These are phyloP conservation scores for Ogataea pini DNA, from an alignment of 805 yeast species.

Conservation along the genomic window DNA sequence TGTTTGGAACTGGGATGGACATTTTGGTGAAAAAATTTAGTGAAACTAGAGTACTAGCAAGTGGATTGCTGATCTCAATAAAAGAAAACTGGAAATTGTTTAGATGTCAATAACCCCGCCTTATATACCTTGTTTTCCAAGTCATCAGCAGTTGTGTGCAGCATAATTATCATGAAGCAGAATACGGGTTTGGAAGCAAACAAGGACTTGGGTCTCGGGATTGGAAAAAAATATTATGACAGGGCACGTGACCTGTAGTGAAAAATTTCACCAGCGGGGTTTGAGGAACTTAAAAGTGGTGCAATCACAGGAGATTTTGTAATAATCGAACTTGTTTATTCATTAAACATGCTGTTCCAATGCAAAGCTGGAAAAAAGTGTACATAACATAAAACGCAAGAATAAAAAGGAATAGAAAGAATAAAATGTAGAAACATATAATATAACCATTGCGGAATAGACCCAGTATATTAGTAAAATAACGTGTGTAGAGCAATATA, in stretches of 20 bases:
- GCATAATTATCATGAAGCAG: too few relatives aligned
- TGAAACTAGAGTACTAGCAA: too few relatives aligned
- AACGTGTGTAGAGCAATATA: slow-evolving; percentile 1
- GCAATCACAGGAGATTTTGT: not conserved
- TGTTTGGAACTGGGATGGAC: slow-evolving; percentile 44
- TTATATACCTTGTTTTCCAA: too few relatives aligned
- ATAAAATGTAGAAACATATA: slow-evolving; percentile 17
- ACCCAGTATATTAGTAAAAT: slow-evolving; percentile 4
- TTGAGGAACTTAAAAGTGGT: not conserved
- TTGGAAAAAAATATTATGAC: slow-evolving; percentile 10
- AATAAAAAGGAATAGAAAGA: slow-evolving; percentile 1
- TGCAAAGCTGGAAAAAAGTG: slow-evolving; percentile 19
- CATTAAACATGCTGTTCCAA: slow-evolving; percentile 44
- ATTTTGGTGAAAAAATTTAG: slow-evolving; percentile 26
- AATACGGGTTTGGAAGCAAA: slow-evolving; percentile 2
- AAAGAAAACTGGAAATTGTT: not conserved
- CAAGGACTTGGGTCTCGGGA: not conserved
- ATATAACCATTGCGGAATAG: slow-evolving; percentile 7
- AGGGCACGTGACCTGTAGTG: slow-evolving; percentile 20
- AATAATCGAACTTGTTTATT: slow-evolving; percentile 38
- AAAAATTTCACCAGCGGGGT: slow-evolving; percentile 3
- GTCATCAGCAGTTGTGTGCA: too few relatives aligned
- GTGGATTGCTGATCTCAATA: not conserved
- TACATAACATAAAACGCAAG: slow-evolving; percentile 7
- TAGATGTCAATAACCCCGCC: not conserved